Percentiles rank a stretch among this genome's conserved stretches.
phyloP scores from a whole-genome alignment of 176 grass and related monocot genomes.

The Oryza australiensis region DNA sequence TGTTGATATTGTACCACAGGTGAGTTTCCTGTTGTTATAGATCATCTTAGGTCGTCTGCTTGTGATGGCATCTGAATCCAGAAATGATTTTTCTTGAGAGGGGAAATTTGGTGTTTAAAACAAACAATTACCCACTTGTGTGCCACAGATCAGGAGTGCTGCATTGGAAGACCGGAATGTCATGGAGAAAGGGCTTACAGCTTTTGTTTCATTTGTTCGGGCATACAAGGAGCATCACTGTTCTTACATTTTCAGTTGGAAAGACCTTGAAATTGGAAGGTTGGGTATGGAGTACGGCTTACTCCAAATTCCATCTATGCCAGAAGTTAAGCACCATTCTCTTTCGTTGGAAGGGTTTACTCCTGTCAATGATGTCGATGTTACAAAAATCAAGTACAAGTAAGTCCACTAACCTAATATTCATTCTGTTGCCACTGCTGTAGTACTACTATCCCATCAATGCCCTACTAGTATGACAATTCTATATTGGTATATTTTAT shows the following conservation, averaged over 20 bases:
- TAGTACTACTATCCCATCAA: neutral
- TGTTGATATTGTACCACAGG: slow-evolving; percentile 73
- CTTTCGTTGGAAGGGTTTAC: slow-evolving; percentile 81
- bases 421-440: slow-evolving; percentile 11
- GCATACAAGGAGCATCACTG: slow-evolving; percentile 99
- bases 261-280: slow-evolving; percentile 84
- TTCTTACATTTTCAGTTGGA: slow-evolving; percentile 94
- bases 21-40: slow-evolving; percentile 23
- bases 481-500: neutral
- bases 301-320: slow-evolving; percentile 88
- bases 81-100: slow-evolving; percentile 9
- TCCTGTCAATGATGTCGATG: slow-evolving; percentile 47
- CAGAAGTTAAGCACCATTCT: slow-evolving; percentile 95
- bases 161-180: slow-evolving; percentile 84
- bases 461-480: neutral
- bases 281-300: slow-evolving; percentile 94
- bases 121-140: neutral
- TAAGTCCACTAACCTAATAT: slow-evolving; percentile 35
- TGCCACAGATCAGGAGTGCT: slow-evolving; percentile 71
- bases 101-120: slow-evolving; percentile 8
- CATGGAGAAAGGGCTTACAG: slow-evolving; percentile 93
- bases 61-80: slow-evolving; percentile 1
- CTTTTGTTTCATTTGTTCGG: slow-evolving; percentile 89
- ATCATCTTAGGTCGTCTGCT: slow-evolving; percentile 13
- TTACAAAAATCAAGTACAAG: slow-evolving; percentile 92